Base-by-base conservation (phyloP, 331 rosid species). In the Arachis monticola region DNA sequence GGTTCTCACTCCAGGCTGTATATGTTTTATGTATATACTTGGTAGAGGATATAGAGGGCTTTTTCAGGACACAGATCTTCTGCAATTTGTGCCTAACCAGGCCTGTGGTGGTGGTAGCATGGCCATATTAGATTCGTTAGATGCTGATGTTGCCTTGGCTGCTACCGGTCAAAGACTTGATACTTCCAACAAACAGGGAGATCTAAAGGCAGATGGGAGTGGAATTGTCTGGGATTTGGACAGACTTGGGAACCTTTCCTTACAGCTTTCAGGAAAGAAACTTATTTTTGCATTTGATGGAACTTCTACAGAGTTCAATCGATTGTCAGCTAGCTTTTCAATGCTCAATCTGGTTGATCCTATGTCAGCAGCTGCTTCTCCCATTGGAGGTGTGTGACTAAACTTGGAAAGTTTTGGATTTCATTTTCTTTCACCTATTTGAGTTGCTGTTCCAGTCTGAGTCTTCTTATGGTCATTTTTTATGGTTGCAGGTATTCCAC, bases 201-300 rank as follows among this genome's bases (percentile, higher is more conserved):
- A 90, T 68, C 79, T 85, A 65, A 92, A 83, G 89, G 82, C 93
- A 51, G 99, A 92, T 84, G 99, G 99, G 55, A 96, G 99, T 88
- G 99, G 97, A 78, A 89, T 96, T 81, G 98, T 96, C 72, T 96
- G 99, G 99, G 99, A 96, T 83, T 86, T 90, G 91, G 99, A 92
- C 83, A 96, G 96, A 83, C 87, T 96, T 59, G 97, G 94, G 60
- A 89, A 85, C 83, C 91, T 92, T 44, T 90, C 97, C 83, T 85
- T 85, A 69, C 99, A 96, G 85, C 98, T 96, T 75, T 79, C 97
- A n/a, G 99, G 98, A 69, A 96, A 89, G 86, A 96, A 96, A 84
- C 94, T 96, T 44, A 92, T 96, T 80, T 92, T 92, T 84, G 98
- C 99, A 51, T 96, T 96, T 82, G 99, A 96, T 77, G 99, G 97